Conservation (phyloP, 1,139 yeast species). For the Scheffersomyces illinoinensis region DNA sequence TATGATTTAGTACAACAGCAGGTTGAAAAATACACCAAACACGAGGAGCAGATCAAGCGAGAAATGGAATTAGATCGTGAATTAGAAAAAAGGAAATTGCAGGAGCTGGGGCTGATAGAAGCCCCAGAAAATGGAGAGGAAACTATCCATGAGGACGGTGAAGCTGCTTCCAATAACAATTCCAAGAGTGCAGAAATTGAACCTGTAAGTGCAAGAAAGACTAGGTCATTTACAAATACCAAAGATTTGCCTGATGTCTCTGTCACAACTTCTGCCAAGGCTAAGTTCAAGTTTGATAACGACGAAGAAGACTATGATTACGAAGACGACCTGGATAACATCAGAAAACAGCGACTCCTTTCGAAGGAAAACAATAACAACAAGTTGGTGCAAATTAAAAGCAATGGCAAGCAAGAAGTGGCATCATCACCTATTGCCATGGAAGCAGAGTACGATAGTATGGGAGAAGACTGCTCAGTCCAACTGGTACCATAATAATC, state of each 20-base stretch:
- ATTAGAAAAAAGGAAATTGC: constrained; percentile 10
- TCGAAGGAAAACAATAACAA: constrained; percentile 28
- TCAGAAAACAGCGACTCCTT: constrained; percentile 35
- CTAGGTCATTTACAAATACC: constrained; percentile 8
- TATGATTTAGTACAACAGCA: constrained; percentile 26
- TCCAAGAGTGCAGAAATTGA: neutral
- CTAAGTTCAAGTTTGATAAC: constrained; percentile 17
- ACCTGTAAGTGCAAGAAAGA: constrained; percentile 5
- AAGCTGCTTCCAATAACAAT: neutral
- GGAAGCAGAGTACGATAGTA: constrained; percentile 6
- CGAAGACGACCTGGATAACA: constrained; percentile 23
- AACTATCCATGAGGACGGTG: constrained; percentile 10
- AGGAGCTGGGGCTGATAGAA: constrained; percentile 9
- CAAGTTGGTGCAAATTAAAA: constrained; percentile 24
- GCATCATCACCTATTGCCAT: constrained; percentile 22
- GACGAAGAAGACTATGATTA: constrained; percentile 15
- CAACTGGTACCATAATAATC: neutral
- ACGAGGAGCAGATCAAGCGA: constrained; percentile 12
- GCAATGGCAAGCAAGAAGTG: constrained; percentile 23
- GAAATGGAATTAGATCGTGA: constrained; percentile 10
- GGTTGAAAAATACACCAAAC: constrained; percentile 13
- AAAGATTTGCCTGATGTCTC: neutral
- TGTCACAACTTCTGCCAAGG: constrained; percentile 1
- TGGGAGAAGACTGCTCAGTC: neutral
- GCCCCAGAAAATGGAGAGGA: constrained; percentile 8